Base-by-base conservation (phyloP, 164 flowering plant species). In the Santalum album region DNA sequence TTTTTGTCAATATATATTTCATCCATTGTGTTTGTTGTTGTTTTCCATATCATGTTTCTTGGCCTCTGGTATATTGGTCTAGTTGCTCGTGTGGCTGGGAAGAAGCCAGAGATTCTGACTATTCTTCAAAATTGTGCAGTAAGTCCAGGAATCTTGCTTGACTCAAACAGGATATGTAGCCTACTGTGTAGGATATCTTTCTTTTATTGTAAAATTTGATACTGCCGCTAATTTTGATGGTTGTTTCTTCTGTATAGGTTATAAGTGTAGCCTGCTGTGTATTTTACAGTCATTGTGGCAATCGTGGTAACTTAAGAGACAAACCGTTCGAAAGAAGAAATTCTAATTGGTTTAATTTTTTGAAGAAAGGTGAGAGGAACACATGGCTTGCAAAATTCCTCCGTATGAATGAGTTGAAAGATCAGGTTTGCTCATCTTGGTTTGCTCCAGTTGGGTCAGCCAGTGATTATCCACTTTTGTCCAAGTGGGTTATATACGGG, bases 381-480 rank as follows among this genome's bases (percentile, higher is more conserved):
- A 71, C 84, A 52, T 87, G 79, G 96, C 72, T 90, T 44, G 73
- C 84, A 29, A 81, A 80, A 60, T 74, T 87, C 23, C 40, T 90
- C 45, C 81, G 69, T 10, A 73, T 90, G 75, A 70, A 82, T 73
- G 83, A 94, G 69, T 78, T 79, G 62, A 90, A 94, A 66, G 95
- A 90, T 38, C 84, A 84, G 62, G 80, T 94, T 42, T 90, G 99
- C 74, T 81, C 84, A 42, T 94, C 99, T 59, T 94, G 99, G 99
- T 94, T 94, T 81, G 99, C 97, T 43, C 97, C 97, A n/a, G 96
- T 94, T 67, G 99, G 99, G 17, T 87, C 95, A 55, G 99, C 97
- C 23, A 84, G 84, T 74, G 99, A 94, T 62, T 94, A 87, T 72
- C 99, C 99, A 22, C 70, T 94, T 57, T 66, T 90, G 57, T 94